Base-by-base conservation (phyloP, 208 protist genomes). In the Trypanosoma avium region DNA sequence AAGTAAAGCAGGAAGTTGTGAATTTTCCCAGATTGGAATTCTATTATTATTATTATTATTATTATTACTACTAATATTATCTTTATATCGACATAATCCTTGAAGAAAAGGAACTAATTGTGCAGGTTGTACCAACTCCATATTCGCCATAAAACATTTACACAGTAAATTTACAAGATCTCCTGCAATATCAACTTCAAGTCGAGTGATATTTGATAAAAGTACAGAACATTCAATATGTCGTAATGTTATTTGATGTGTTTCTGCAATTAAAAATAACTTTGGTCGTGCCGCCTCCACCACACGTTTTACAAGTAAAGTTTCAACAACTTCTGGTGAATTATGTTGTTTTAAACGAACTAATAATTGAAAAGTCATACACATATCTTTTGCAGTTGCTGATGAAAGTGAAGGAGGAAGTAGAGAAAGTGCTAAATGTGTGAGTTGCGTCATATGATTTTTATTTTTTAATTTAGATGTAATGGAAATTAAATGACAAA, bases 121-220 rank as follows among this genome's bases (percentile, higher is more conserved):
- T 15, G 48, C 40, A 27, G 77, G 46, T 26, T 77, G 61, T n/a
- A 79, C 83, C 40, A 61, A 68, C 15, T 71, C 49, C 56, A 90
- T 80, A 46, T 84, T 73, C 42, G 67, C 55, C 4, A 61, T 40
- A 62, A 95, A 90, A 48, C 67, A 75, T 21, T 68, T 56, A 32
- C 77, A 95, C 21, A 95, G 73, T 43, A 92, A 71, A 60, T 92
- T 80, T 5, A 87, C 48, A 35, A 92, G 30, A 53, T 94, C 88
- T 1, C 75, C 74, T 9, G 75, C 42, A 15, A 67, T 7, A 24
- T 48, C 26, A 12, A 50, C 65, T 26, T 87, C 77, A 62, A 79
- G 83, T 13, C 82, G 81, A 8, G 85, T 79, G 24, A 92, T 67
- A 38, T 53, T 75, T 13, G 77, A 67, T 17, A 92, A 45, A 13